These are phyloP conservation scores for Elongisporangium anandrum DNA, from an alignment of 352 stramenopile genomes.

Conservation along the genomic window DNA sequence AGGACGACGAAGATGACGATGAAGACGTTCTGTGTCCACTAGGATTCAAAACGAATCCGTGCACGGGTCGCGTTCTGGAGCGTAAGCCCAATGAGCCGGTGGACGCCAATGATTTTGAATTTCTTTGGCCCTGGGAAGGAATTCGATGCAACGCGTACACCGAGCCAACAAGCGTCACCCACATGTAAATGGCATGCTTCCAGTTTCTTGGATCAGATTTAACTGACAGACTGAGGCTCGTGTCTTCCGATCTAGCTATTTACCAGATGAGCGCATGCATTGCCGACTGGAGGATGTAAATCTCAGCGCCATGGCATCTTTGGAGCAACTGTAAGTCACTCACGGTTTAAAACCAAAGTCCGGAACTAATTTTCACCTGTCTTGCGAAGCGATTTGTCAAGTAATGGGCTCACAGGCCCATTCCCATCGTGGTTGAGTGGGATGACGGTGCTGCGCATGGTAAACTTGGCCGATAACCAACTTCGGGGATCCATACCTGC, in stretches of 20 bases:
- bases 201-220: neutral
- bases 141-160: conserved; percentile 61
- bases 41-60: conserved; percentile 54
- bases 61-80: conserved; percentile 47
- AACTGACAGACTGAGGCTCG: neutral
- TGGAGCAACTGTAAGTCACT: conserved; percentile 58
- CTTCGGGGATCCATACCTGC: conserved; percentile 36
- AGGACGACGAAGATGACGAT: conserved; percentile 7
- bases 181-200: conserved; percentile 37
- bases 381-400: conserved; percentile 38
- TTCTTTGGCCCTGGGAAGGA: conserved; percentile 70
- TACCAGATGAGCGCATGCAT: conserved; percentile 37
- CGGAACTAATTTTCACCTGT: neutral
- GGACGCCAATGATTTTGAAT: conserved; percentile 14
- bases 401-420: conserved; percentile 41
- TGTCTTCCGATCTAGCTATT: conserved; percentile 27
- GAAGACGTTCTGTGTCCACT: conserved; percentile 29
- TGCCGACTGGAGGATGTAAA: conserved; percentile 50
- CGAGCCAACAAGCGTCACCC: conserved; percentile 60
- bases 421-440: conserved; percentile 61
- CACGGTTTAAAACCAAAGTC: neutral
- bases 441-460: conserved; percentile 57
- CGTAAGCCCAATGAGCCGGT: conserved; percentile 11
- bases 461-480: conserved; percentile 49
- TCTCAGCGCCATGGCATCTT: conserved; percentile 62